These are phyloP conservation scores for Hemisphaericaspora xylanilytica DNA, from an alignment of 1,139 yeast genomes.

Conservation along the genomic window DNA sequence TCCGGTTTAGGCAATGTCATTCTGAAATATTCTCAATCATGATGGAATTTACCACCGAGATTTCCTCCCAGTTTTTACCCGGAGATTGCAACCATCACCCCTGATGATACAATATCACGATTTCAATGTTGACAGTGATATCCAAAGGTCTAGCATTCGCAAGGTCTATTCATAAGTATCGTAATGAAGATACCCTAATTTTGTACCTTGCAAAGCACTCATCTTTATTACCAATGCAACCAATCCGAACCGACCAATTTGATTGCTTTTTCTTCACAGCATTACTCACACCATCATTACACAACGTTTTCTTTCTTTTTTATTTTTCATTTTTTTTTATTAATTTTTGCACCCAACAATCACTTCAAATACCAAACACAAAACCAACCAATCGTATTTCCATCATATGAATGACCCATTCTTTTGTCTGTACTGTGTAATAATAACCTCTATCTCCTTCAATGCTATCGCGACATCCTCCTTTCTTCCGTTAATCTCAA, in stretches of 20 bases:
- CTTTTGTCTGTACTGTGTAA: neutral
- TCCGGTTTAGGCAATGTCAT: slow-evolving; percentile 3
- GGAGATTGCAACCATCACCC: neutral
- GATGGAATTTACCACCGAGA: slow-evolving; percentile 2
- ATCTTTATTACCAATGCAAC: no score
- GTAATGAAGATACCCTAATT: no score
- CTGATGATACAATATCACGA: neutral
- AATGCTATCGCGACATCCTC: slow-evolving; percentile 19
- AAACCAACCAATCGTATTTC: neutral
- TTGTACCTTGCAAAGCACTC: no score
- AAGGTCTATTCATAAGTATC: no score
- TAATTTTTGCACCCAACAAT: neutral
- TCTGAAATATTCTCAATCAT: neutral
- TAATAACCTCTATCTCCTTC: slow-evolving; percentile 14
- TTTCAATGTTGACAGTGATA: no score
- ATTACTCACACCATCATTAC: no score
- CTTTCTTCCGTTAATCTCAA: slow-evolving; percentile 17
- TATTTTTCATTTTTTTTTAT: neutral
- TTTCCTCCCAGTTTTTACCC: no score
- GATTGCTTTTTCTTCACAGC: no score
- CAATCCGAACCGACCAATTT: no score
- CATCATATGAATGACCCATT: slow-evolving; percentile 1
- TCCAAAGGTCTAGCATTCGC: no score
- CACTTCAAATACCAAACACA: neutral
- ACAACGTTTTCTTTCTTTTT: no score